Percentiles rank a stretch among this genome's conserved stretches.
These are phyloP conservation scores for Inonotus obliquus DNA, from an alignment of 1,284 basidiomycete genomes.

Conservation along the genomic window DNA sequence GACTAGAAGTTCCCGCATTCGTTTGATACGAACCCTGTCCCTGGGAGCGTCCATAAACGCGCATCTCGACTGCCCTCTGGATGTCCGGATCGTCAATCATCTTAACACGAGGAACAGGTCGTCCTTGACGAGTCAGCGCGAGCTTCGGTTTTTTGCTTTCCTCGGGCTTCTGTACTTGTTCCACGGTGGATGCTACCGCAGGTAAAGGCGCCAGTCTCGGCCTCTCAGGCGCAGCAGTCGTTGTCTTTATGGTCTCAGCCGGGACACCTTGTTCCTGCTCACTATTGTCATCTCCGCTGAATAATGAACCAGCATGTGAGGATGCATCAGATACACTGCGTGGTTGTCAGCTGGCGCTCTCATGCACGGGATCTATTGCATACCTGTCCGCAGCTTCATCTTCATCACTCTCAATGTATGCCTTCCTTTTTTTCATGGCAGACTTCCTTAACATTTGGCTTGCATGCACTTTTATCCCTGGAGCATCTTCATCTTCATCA, in stretches of 20 bases:
- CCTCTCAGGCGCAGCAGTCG: not conserved
- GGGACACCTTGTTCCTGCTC: not conserved
- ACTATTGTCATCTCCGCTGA: slow-evolving; percentile 10
- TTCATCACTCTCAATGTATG: slow-evolving; percentile 3
- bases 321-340: not conserved
- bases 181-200: not conserved
- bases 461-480: not conserved
- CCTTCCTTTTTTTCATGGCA: not conserved
- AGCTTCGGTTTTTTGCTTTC: not conserved
- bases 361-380: not conserved
- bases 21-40: not conserved
- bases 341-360: not conserved
- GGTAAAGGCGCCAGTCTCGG: not conserved
- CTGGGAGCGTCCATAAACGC: not conserved
- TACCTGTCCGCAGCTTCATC: not conserved
- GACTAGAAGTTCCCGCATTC: not conserved
- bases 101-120: slow-evolving; percentile 2
- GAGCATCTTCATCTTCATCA: not conserved
- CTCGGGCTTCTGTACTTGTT: not conserved
- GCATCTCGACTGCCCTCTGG: not conserved
- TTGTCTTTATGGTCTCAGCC: not conserved
- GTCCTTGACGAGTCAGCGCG: not conserved
- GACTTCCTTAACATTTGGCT: not conserved
- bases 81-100: slow-evolving; percentile 9
- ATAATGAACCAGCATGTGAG: slow-evolving; percentile 14